Percentiles rank a stretch among this genome's conserved stretches.
These are phyloP conservation scores for Parafenestella ontariensis DNA, from an alignment of 2,329 filamentous ascomycete genomes.

Conservation along the genomic window DNA sequence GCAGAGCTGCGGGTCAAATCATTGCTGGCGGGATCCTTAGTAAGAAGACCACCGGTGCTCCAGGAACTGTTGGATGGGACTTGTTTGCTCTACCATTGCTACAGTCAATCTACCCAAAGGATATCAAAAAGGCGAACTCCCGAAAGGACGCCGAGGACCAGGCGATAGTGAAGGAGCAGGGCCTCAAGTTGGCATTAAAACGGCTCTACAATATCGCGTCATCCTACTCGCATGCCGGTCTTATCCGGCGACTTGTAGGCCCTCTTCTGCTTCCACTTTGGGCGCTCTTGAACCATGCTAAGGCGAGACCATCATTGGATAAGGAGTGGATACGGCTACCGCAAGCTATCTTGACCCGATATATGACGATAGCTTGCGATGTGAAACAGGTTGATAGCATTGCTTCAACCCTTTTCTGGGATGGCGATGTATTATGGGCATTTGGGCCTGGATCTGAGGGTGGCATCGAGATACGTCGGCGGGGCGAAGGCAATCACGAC, in stretches of 20 bases:
- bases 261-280: conserved; percentile 69
- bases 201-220: conserved; percentile 64
- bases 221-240: conserved; percentile 71
- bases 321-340: conserved; percentile 35
- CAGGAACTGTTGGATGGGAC: conserved; percentile 67
- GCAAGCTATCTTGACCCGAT: conserved; percentile 46
- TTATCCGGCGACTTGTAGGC: conserved; percentile 67
- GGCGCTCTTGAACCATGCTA: conserved; percentile 64
- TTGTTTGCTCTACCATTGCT: conserved; percentile 67
- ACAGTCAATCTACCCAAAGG: conserved; percentile 54
- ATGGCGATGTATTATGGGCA: conserved; percentile 62
- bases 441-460: conserved; percentile 58
- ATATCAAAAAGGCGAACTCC: conserved; percentile 45
- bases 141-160: conserved; percentile 56
- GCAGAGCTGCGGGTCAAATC: conserved; percentile 66
- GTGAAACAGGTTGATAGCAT: conserved; percentile 59
- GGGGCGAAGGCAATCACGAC: conserved; percentile 78
- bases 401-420: conserved; percentile 63
- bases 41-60: conserved; percentile 68
- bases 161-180: conserved; percentile 56
- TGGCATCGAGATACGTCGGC: conserved; percentile 60
- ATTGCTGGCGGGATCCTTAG: conserved; percentile 73
- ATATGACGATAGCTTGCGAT: conserved; percentile 64
- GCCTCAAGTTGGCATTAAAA: conserved; percentile 60
- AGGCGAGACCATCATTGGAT: conserved; percentile 36